phyloP scores from a whole-genome alignment of 495 filamentous ascomycete genomes.

The Tuber aestivum region DNA sequence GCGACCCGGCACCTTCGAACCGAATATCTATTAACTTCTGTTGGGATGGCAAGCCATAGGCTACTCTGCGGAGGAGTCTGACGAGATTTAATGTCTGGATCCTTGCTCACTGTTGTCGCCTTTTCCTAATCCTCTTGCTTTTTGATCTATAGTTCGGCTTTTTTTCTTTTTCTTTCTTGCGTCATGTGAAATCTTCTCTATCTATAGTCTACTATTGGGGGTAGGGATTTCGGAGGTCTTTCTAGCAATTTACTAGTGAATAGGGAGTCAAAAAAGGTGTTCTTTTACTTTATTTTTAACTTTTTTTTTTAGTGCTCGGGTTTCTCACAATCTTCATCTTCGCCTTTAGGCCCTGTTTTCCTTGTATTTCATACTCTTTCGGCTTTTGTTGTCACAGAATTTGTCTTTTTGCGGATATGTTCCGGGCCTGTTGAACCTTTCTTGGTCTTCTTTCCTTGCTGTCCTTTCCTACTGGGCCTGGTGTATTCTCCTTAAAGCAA shows the following conservation, averaged over 20 bases:
- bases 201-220: slow-evolving; percentile 20
- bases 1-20: slow-evolving; percentile 17
- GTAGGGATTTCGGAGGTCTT: slow-evolving; percentile 16
- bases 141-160: slow-evolving; percentile 12
- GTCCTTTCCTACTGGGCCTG: neutral
- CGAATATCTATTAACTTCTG: slow-evolving; percentile 4
- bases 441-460: neutral
- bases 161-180: slow-evolving; percentile 13
- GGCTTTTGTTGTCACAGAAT: slow-evolving; percentile 14
- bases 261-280: slow-evolving; percentile 36
- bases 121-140: slow-evolving; percentile 24
- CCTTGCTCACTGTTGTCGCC: slow-evolving; percentile 20
- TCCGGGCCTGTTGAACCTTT: neutral
- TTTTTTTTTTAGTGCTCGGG: slow-evolving; percentile 39
- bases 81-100: slow-evolving; percentile 20
- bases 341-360: slow-evolving; percentile 13
- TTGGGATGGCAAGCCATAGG: slow-evolving; percentile 18
- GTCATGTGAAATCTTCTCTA: slow-evolving; percentile 19
- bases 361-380: slow-evolving; percentile 21
- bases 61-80: slow-evolving; percentile 8
- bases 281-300: slow-evolving; percentile 38
- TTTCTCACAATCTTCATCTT: slow-evolving; percentile 33
- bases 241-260: slow-evolving; percentile 29
- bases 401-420: neutral
- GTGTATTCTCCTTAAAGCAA: slow-evolving; percentile 2